These are phyloP conservation scores for Fusarium continuum DNA, from an alignment of 2,329 filamentous ascomycete species.

Conservation along the genomic window DNA sequence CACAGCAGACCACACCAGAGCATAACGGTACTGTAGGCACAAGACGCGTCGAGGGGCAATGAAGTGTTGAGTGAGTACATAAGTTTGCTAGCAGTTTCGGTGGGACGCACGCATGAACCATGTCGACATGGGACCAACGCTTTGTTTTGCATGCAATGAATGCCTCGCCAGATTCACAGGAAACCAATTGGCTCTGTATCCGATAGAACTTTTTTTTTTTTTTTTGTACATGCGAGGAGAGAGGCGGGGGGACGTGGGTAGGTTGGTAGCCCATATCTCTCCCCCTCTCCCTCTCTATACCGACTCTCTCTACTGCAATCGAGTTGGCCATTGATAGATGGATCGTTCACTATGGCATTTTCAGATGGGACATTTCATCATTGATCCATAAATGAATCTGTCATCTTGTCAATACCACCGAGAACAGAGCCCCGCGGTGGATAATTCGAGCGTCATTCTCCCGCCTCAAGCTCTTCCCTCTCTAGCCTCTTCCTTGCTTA, in stretches of 20 bases:
- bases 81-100: neutral
- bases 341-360: neutral
- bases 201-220: no score
- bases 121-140: neutral
- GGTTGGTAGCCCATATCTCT: neutral
- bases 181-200: slow-evolving; percentile 6
- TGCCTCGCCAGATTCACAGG: neutral
- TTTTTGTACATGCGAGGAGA: no score
- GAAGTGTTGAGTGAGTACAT: slow-evolving; percentile 5
- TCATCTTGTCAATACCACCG: slow-evolving; percentile 26
- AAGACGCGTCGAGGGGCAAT: slow-evolving; percentile 32
- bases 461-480: slow-evolving; percentile 5
- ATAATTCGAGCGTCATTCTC: slow-evolving; percentile 34
- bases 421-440: slow-evolving; percentile 30
- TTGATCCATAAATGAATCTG: slow-evolving; percentile 10
- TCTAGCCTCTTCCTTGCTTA: slow-evolving; percentile 20
- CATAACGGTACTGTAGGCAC: no score
- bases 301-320: neutral
- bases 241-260: slow-evolving; percentile 2
- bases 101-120: slow-evolving; percentile 29
- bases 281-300: no score
- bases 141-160: neutral
- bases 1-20: no score
- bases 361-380: slow-evolving; percentile 25
- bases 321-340: neutral